A percentile compares a stretch with the other conserved stretches of the same genome.
These are phyloP conservation scores for Trichoderma citrinoviride DNA, from an alignment of 2,329 filamentous ascomycete species.

Conservation along the genomic window DNA sequence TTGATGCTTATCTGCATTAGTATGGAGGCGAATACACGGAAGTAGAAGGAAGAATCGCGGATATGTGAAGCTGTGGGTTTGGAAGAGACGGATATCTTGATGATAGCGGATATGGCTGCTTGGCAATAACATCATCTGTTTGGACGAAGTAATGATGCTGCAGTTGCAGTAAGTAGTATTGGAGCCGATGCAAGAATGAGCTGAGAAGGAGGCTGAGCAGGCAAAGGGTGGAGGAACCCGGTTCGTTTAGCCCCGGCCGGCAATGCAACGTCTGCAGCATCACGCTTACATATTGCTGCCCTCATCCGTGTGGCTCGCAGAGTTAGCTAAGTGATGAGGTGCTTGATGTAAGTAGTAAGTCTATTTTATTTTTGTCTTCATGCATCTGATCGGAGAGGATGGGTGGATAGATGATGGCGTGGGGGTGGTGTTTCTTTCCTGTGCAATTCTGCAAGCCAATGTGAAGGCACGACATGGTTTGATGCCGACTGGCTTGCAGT, in stretches of 20 bases:
- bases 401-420: not conserved
- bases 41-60: too few relatives aligned
- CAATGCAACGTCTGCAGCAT: not conserved
- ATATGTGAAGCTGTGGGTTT: too few relatives aligned
- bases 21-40: too few relatives aligned
- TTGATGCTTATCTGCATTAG: too few relatives aligned
- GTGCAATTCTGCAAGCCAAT: too few relatives aligned
- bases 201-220: constrained; percentile 11
- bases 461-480: too few relatives aligned
- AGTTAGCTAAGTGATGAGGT: too few relatives aligned
- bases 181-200: not conserved
- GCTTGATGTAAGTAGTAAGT: not conserved
- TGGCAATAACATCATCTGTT: too few relatives aligned
- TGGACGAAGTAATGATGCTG: not conserved
- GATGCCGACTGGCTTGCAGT: not conserved
- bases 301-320: not conserved
- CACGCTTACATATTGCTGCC: not conserved
- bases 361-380: not conserved
- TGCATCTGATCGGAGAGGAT: not conserved
- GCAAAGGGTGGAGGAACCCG: not conserved
- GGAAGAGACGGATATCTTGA: too few relatives aligned
- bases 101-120: too few relatives aligned
- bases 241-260: not conserved
- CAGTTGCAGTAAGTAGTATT: not conserved
- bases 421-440: not conserved